Evolutionary conservation across 23 red algal genomes (phyloP), one percentile per base, ranked within the genome.

Genomic region (Gracilaria caudata): DNA sequence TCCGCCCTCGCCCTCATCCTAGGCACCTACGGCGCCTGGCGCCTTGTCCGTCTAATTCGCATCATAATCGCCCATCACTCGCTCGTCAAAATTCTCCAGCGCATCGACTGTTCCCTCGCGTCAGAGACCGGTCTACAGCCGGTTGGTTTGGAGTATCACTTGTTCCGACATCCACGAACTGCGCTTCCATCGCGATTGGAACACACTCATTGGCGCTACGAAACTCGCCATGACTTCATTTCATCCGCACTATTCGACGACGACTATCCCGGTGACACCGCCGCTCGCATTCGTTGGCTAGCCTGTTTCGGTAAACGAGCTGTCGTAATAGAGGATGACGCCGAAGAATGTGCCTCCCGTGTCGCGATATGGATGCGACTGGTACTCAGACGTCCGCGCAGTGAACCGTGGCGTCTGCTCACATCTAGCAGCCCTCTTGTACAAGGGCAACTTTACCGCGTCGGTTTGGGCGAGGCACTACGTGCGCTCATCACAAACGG

Each of bases 311-410:
- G 81, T 7, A 39, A 59, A n/a, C 59, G 64, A 20, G 65, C 73
- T 2, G 81, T 85, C 61, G 81, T 85, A 0, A 19, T 73, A 13
- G 26, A 85, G 61, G 81, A 85, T 68, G 81, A 85, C 33, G 81
- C 81, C 23, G 81, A 85, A 39, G 81, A 85, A 56, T 85, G 81
- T 35, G 81, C 81, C 2, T 85, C 81, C 13, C 30, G 81, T 20
- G 61, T 85, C 23, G 81, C 81, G 29, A 12, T 85, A 14, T 85
- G 81, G 81, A 85, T 85, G 81, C 81, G 81, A 10, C 81, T 85
- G 25, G 81, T 85, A 11, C 60, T 85, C 23, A 55, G 81, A 53
- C 81, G 81, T 29, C 81, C 81, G 11, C 60, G 81, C 61, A 70
- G 59, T 51, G 63, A 85, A 39, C 81, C 81, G n/a, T 85, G 81